phyloP scores from a whole-genome alignment of 1,139 yeast species.

The Zygoascus hellenicus region DNA sequence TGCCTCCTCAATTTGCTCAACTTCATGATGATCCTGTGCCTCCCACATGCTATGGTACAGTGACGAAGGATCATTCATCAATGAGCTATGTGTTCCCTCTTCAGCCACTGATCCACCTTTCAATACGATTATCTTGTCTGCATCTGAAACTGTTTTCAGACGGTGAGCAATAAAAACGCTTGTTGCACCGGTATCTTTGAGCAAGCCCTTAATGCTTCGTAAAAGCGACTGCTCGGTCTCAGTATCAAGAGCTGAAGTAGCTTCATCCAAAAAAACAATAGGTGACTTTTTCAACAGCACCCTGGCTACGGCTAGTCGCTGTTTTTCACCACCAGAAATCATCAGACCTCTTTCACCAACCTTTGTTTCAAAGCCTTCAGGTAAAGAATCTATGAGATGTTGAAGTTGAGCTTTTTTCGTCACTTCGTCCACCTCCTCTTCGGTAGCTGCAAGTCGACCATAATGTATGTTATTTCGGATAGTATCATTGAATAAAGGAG shows the following conservation, averaged over 20 bases:
- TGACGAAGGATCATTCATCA: constrained; percentile 50
- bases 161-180: constrained; percentile 92
- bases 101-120: constrained; percentile 75
- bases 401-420: constrained; percentile 67
- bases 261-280: constrained; percentile 93
- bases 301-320: constrained; percentile 88
- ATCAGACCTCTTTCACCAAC: constrained; percentile 99
- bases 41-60: constrained; percentile 81
- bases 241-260: constrained; percentile 94
- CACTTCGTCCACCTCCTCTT: constrained; percentile 62
- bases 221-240: constrained; percentile 87
- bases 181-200: constrained; percentile 55
- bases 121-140: constrained; percentile 87
- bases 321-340: constrained; percentile 99
- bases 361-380: constrained; percentile 76
- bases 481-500: constrained; percentile 90
- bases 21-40: constrained; percentile 69
- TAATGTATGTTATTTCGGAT: constrained; percentile 82
- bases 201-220: constrained; percentile 60
- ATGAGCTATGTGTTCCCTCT: constrained; percentile 71
- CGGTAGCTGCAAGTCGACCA: constrained; percentile 70
- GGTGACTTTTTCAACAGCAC: constrained; percentile 78
- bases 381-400: constrained; percentile 58
- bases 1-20: constrained; percentile 29
- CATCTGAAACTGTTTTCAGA: constrained; percentile 86